These are phyloP conservation scores for Alternaria infectoria DNA, from an alignment of 2,329 filamentous ascomycete species.

Conservation along the genomic window DNA sequence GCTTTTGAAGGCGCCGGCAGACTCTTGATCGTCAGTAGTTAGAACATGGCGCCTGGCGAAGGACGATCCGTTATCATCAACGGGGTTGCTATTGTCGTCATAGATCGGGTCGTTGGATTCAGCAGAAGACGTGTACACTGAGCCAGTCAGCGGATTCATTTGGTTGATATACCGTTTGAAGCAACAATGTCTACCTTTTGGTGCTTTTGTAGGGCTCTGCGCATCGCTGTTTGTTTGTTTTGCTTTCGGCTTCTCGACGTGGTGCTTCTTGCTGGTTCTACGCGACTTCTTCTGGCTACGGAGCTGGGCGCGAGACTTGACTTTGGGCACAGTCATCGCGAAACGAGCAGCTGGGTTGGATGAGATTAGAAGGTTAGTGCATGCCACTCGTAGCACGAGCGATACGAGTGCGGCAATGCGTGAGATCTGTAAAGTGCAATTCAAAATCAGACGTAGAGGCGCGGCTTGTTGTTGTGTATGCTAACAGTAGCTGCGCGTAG, in stretches of 20 bases:
- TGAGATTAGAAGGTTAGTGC: neutral
- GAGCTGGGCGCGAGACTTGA: constrained; percentile 1
- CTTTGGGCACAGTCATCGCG: constrained; percentile 1
- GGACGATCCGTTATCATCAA: neutral
- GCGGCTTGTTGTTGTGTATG: neutral
- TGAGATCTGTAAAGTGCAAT: neutral
- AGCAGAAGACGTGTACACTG: neutral
- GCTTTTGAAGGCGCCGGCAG: neutral
- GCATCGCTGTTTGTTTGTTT: neutral
- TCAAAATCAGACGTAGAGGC: neutral
- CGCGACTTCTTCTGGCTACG: neutral
- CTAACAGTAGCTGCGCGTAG: neutral
- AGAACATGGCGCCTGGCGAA: neutral
- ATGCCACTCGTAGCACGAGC: neutral
- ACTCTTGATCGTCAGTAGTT: neutral
- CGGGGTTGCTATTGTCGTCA: neutral
- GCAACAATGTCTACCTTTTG: neutral
- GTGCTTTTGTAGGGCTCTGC: neutral
- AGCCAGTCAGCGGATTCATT: neutral
- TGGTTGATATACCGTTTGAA: neutral
- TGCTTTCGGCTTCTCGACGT: neutral
- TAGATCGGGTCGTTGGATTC: neutral
- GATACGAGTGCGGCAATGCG: neutral
- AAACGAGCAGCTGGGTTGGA: neutral
- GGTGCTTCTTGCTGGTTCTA: neutral